These are phyloP conservation scores for Chenopodium quinoa DNA, from an alignment of 148 eudicot species.

Conservation along the genomic window DNA sequence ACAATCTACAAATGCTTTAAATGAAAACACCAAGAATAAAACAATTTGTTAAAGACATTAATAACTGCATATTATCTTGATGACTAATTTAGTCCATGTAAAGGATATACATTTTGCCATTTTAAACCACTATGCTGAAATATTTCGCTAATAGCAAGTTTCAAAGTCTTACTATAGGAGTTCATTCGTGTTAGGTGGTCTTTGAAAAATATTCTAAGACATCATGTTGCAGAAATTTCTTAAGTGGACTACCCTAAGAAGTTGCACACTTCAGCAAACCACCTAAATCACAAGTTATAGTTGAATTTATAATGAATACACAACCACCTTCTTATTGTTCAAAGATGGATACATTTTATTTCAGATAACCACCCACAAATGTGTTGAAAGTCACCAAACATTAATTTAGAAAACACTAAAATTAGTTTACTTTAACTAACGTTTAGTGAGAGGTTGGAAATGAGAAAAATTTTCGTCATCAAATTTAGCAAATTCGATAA, in stretches of 20 bases:
- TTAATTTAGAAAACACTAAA: too few species aligned
- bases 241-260: background rate
- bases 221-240: conserved; percentile 2
- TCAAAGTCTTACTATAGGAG: background rate
- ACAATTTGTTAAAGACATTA: background rate
- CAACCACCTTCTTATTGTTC: too few species aligned
- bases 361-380: too few species aligned
- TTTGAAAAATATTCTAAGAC: background rate
- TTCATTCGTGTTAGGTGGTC: background rate
- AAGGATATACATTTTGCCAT: background rate
- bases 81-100: background rate
- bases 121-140: conserved; percentile 4
- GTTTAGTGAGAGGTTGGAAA: too few species aligned
- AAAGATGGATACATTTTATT: too few species aligned
- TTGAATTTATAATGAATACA: too few species aligned
- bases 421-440: too few species aligned
- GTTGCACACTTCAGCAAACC: background rate
- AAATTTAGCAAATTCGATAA: too few species aligned
- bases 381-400: too few species aligned
- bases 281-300: background rate
- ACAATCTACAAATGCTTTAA: background rate
- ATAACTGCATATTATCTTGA: background rate
- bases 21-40: background rate
- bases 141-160: background rate
- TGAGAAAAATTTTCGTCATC: too few species aligned